phyloP scores from a whole-genome alignment of 306 rosid species.

The Trichosanthes cucumerina region DNA sequence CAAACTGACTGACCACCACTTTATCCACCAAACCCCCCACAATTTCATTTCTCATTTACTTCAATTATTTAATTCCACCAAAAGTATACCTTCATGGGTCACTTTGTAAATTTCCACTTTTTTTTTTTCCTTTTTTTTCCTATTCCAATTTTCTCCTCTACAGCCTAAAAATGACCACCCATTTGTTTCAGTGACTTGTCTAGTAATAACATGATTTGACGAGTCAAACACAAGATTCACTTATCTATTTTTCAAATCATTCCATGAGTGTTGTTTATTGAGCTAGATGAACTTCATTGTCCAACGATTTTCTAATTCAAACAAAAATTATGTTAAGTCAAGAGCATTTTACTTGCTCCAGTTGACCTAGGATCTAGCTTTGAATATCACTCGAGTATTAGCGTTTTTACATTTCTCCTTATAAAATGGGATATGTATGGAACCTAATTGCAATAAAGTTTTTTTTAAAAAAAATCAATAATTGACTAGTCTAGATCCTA shows the following conservation, averaged over 20 bases:
- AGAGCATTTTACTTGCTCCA: background rate
- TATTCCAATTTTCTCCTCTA: background rate
- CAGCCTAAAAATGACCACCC: background rate
- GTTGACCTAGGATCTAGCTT: background rate
- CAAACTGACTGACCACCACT: conserved; percentile 8
- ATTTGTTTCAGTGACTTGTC: conserved; percentile 3
- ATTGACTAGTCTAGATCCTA: background rate
- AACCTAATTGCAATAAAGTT: too few species aligned
- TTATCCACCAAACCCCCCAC: background rate
- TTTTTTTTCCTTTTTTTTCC: background rate
- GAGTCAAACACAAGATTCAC: background rate
- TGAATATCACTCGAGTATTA: background rate
- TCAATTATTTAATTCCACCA: background rate
- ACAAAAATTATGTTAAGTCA: background rate
- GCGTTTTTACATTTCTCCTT: too few species aligned
- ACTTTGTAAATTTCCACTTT: background rate
- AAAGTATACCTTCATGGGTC: background rate
- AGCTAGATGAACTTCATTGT: background rate
- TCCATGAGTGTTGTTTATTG: background rate
- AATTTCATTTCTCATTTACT: background rate
- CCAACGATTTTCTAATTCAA: background rate
- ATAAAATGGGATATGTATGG: too few species aligned
- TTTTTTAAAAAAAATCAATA: too few species aligned
- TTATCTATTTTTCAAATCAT: background rate
- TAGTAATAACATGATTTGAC: background rate